phyloP scores from a whole-genome alignment of 305 asterid genomes.

The Solanum hybrid region DNA sequence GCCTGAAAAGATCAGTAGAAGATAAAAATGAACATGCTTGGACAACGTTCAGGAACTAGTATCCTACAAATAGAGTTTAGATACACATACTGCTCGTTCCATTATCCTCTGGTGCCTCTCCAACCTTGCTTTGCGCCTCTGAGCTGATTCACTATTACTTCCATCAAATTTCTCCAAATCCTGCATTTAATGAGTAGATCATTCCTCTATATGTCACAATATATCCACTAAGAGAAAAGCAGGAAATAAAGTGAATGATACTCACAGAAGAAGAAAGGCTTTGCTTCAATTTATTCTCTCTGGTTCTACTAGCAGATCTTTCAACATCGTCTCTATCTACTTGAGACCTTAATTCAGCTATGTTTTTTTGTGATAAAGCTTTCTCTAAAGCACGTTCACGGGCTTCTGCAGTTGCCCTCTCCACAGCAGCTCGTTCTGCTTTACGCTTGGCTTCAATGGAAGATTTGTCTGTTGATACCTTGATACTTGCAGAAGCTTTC shows the following conservation, averaged over 20 bases:
- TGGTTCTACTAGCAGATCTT: constrained; percentile 33
- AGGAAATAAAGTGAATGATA: constrained; percentile 13
- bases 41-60: constrained; percentile 6
- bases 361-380: constrained; percentile 62
- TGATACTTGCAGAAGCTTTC: constrained; percentile 36
- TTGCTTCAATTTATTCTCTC: constrained; percentile 52
- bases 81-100: constrained; percentile 80
- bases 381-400: constrained; percentile 92
- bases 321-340: constrained; percentile 29
- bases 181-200: constrained; percentile 31
- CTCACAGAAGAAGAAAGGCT: constrained; percentile 70
- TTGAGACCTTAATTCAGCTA: constrained; percentile 36
- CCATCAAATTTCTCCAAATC: constrained; percentile 60
- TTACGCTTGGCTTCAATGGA: constrained; percentile 60
- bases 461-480: constrained; percentile 34
- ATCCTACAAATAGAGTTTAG: constrained; percentile 1
- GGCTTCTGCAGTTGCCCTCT: constrained; percentile 91
- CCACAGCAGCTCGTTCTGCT: constrained; percentile 97
- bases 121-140: constrained; percentile 80
- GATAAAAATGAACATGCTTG: not conserved
- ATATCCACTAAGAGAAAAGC: not conserved
- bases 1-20: constrained; percentile 49
- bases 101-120: constrained; percentile 95
- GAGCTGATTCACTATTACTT: constrained; percentile 58
- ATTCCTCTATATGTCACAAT: constrained; percentile 8